These are phyloP conservation scores for Cystofilobasidium macerans DNA, from an alignment of 768 basidiomycete genomes.

Conservation along the genomic window DNA sequence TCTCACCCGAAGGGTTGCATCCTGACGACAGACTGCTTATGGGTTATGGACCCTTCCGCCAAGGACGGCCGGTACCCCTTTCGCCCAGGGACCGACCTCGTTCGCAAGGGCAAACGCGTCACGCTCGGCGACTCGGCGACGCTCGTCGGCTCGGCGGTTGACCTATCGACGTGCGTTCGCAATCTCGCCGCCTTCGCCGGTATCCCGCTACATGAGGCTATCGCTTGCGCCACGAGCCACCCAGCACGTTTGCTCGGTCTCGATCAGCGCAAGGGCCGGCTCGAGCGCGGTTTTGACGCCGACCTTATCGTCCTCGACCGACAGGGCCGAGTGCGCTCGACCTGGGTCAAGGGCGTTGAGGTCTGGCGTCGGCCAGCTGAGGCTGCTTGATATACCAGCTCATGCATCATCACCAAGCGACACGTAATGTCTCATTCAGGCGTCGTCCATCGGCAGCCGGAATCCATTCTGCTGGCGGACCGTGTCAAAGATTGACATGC, in stretches of 20 bases:
- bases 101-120: constrained; percentile 69
- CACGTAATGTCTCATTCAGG: not conserved
- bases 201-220: constrained; percentile 68
- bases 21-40: constrained; percentile 81
- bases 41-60: constrained; percentile 71
- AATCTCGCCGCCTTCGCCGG: constrained; percentile 77
- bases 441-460: not conserved
- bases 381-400: too few relatives aligned
- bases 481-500: constrained; percentile 28
- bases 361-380: constrained; percentile 40
- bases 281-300: constrained; percentile 72
- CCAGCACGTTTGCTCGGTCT: constrained; percentile 75
- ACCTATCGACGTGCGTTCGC: constrained; percentile 65
- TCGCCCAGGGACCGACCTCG: constrained; percentile 68
- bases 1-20: constrained; percentile 75
- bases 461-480: constrained; percentile 23
- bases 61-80: constrained; percentile 76
- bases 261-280: constrained; percentile 55
- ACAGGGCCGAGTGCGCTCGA: constrained; percentile 54
- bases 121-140: constrained; percentile 77
- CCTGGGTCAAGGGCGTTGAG: constrained; percentile 65
- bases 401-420: too few relatives aligned
- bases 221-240: constrained; percentile 74
- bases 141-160: constrained; percentile 51
- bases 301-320: constrained; percentile 68